Evolutionary conservation across 2,329 filamentous ascomycete species (phyloP).

Genomic region (Fusarium bactridioides): DNA sequence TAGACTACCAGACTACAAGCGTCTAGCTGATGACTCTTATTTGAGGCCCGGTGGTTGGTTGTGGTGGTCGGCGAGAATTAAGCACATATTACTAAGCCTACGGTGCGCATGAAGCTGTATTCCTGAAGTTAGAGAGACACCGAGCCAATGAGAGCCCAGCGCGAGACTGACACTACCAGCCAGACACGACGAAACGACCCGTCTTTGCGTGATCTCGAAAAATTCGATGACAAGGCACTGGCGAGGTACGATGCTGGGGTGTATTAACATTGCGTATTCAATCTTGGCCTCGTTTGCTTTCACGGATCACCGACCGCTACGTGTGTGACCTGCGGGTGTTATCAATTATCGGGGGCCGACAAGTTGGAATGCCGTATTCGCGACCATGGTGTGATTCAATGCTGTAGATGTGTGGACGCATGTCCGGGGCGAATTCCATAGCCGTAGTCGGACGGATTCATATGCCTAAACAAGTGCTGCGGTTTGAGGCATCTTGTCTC

Average conservation of each 20-base stretch:
- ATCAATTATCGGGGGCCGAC: constrained; percentile 10
- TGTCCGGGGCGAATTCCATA: constrained; percentile 29
- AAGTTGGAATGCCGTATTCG: constrained; percentile 19
- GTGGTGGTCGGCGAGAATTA: constrained; percentile 23
- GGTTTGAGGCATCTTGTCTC: constrained; percentile 16
- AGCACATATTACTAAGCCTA: constrained; percentile 13
- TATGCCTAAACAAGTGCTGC: constrained; percentile 23
- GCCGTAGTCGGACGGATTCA: constrained; percentile 13
- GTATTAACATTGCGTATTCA: background rate
- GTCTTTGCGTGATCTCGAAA: constrained; percentile 7
- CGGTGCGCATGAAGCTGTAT: constrained; percentile 17
- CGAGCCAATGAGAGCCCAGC: constrained; percentile 14
- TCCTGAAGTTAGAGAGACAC: constrained; percentile 9
- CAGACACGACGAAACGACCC: constrained; percentile 21
- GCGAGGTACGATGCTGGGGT: background rate
- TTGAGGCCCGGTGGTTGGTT: constrained; percentile 16
- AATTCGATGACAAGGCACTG: constrained; percentile 1
- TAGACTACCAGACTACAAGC: background rate
- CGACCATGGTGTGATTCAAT: constrained; percentile 32
- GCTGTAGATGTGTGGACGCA: constrained; percentile 23
- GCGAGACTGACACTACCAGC: constrained; percentile 4
- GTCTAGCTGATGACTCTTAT: constrained; percentile 4
- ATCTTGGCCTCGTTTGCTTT: constrained; percentile 3
- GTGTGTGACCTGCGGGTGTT: constrained; percentile 12
- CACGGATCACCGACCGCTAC: constrained; percentile 1